Conservation (phyloP, 768 basidiomycete genomes). For the Steccherinum ochraceum region DNA sequence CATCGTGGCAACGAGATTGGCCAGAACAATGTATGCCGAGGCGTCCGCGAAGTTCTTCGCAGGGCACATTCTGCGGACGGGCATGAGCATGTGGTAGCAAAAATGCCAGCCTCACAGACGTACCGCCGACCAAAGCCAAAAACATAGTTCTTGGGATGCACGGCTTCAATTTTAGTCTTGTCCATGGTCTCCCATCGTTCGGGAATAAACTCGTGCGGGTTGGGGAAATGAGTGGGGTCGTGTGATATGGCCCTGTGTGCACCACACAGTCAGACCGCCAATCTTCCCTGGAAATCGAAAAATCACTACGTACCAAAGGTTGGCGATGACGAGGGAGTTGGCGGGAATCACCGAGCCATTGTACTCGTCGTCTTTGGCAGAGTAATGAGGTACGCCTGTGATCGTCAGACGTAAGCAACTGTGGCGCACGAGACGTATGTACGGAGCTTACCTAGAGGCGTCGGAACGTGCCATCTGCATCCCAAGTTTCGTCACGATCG, state of each 20-base stretch:
- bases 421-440: background rate
- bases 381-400: conserved; percentile 9
- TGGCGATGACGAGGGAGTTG: conserved; percentile 4
- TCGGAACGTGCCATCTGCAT: background rate
- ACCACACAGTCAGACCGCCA: too few species aligned
- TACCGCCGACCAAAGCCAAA: conserved; percentile 51
- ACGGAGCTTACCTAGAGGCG: background rate
- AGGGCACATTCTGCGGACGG: conserved; percentile 17
- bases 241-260: conserved; percentile 25
- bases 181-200: conserved; percentile 38
- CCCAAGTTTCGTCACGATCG: too few species aligned
- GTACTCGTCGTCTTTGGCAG: conserved; percentile 11
- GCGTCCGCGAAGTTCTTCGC: conserved; percentile 20
- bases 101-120: background rate
- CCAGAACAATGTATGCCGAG: conserved; percentile 18
- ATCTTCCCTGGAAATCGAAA: too few species aligned
- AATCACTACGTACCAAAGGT: conserved; percentile 8
- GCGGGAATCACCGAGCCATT: conserved; percentile 9
- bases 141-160: conserved; percentile 40
- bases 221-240: conserved; percentile 26
- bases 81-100: background rate
- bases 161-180: conserved; percentile 19
- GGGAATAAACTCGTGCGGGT: conserved; percentile 42
- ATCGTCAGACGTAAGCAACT: background rate
- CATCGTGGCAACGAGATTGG: conserved; percentile 21